Evolutionary conservation across 2,329 filamentous ascomycete species (phyloP), one percentile per base, ranked within the genome.

Genomic region (Aspergillus versicolor): DNA sequence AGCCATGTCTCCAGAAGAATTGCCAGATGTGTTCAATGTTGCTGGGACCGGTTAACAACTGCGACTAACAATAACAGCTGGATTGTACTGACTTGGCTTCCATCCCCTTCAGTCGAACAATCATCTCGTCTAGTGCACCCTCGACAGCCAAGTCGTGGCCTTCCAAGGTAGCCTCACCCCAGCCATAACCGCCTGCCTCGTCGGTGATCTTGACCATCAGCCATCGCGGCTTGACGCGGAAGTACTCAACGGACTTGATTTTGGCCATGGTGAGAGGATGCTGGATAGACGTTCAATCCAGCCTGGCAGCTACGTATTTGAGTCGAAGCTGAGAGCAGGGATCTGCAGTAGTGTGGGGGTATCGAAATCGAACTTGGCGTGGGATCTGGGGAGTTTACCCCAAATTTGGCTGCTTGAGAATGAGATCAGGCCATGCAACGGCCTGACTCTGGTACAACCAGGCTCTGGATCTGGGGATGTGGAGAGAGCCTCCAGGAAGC

Each of bases 1-100:
- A 93, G 0, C 84, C 84, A 41, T 82, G 77, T 43, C 89, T 82
- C 83, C 45, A 48, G 9, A 21, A 34, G 2, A 48, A 17, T 17
- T 92, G 89, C 90, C 90, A 93, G 57, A 92, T 88, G 60, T 91
- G 86, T 67, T 93, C 89, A 61, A 92, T 92, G 49, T 91, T 86
- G 67, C 87, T 90, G 37, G 8, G 44, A 2, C 73, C 83, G 34
- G 86, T 79, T 24, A 34, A 21, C 15, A 17, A 6, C 7, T 44
- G 42, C 13, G 6, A 7, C 4, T 12, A 4, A 81, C 76, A 32
- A 81, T 82, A 73, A 87, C 13, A 44, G 8, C 17, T 44, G 4
- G 6, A 8, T 11, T 2, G 6, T 1, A 44, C 27, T 30, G 13
- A 44, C 42, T 44, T 21, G 2, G 42, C 42, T 21, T 44, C 42